Conservation (phyloP, 164 flowering plant species). For the Chimonanthus salicifolius region DNA sequence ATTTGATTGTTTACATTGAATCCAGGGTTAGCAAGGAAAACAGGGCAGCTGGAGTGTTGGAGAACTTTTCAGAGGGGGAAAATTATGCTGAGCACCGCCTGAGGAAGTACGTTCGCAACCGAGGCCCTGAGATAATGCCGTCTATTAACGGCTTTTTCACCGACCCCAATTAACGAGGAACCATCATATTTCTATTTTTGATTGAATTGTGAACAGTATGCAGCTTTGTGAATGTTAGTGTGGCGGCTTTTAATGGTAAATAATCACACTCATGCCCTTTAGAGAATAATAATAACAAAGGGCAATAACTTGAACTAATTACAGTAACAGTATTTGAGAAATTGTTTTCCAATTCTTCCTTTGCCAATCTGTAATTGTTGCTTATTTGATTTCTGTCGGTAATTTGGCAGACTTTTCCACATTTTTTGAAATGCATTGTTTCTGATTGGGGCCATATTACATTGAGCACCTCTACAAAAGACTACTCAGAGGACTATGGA, state of each 20-base stretch:
- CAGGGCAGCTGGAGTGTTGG: conserved; percentile 26
- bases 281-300: not conserved
- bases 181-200: not conserved
- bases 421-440: too few species aligned
- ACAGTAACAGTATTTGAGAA: too few species aligned
- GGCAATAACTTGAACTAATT: not conserved
- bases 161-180: conserved; percentile 14
- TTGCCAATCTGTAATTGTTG: too few species aligned
- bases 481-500: too few species aligned
- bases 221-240: not conserved
- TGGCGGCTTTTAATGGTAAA: not conserved
- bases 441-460: too few species aligned
- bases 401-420: too few species aligned
- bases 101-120: conserved; percentile 22
- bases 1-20: not conserved
- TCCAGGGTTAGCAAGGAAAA: conserved; percentile 21
- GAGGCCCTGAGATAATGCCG: conserved; percentile 25
- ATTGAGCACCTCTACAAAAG: too few species aligned
- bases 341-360: not conserved
- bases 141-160: conserved; percentile 19
- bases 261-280: not conserved
- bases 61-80: conserved; percentile 26
- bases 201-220: not conserved
- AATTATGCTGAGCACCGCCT: conserved; percentile 22
- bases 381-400: too few species aligned